Percentiles rank a stretch among this genome's conserved stretches.
Conservation (phyloP, 495 filamentous ascomycete species). For the Xylaria nigripes region DNA sequence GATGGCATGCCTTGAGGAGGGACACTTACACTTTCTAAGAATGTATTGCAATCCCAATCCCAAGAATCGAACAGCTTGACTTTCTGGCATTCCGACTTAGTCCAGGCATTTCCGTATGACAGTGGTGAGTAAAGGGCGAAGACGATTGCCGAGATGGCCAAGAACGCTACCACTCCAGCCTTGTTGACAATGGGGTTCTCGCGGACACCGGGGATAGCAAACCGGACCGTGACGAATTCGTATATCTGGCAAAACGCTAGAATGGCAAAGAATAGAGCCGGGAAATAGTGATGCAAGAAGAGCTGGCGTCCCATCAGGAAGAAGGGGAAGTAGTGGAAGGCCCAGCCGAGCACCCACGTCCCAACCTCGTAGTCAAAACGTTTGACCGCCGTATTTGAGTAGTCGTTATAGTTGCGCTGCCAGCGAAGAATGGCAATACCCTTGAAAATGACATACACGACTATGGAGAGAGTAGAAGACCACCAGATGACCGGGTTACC, state of each 20-base stretch:
- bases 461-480: slow-evolving; percentile 74
- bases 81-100: slow-evolving; percentile 69
- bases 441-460: slow-evolving; percentile 74
- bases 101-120: slow-evolving; percentile 92
- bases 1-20: slow-evolving; percentile 27
- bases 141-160: slow-evolving; percentile 61
- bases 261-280: slow-evolving; percentile 90
- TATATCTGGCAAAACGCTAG: slow-evolving; percentile 80
- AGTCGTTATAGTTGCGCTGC: slow-evolving; percentile 88
- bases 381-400: slow-evolving; percentile 71
- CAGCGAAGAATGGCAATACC: slow-evolving; percentile 80
- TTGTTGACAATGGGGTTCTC: slow-evolving; percentile 68
- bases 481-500: slow-evolving; percentile 97
- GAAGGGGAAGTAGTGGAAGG: slow-evolving; percentile 95
- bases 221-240: slow-evolving; percentile 70
- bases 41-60: slow-evolving; percentile 97
- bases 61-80: slow-evolving; percentile 83
- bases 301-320: slow-evolving; percentile 96
- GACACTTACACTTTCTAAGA: slow-evolving; percentile 74
- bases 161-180: slow-evolving; percentile 56
- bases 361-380: slow-evolving; percentile 97
- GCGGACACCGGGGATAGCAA: slow-evolving; percentile 57
- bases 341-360: slow-evolving; percentile 83
- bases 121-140: slow-evolving; percentile 82
- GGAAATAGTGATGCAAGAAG: slow-evolving; percentile 96